Evolutionary conservation across 2,329 filamentous ascomycete species (phyloP).

Genomic region (Teratosphaeria viscida): DNA sequence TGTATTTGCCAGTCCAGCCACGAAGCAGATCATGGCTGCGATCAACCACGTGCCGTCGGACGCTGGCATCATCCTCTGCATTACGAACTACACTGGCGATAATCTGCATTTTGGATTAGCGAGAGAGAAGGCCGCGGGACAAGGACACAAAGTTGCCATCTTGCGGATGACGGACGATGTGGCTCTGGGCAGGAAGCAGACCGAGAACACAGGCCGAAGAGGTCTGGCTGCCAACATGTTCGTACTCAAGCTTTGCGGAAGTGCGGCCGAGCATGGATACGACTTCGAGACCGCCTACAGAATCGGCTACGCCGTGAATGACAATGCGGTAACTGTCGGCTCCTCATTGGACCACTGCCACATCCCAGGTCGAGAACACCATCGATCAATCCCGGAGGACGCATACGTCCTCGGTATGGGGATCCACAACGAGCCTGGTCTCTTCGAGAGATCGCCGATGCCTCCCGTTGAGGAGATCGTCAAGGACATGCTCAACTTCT

Average conservation of each 20-base stretch:
- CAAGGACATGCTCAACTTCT: constrained; percentile 38
- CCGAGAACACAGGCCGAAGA: constrained; percentile 38
- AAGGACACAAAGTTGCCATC: constrained; percentile 36
- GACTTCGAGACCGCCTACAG: constrained; percentile 35
- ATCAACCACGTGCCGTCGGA: constrained; percentile 37
- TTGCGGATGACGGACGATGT: constrained; percentile 42
- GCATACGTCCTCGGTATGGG: constrained; percentile 36
- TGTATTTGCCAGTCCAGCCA: constrained; percentile 38
- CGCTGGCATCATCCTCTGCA: constrained; percentile 37
- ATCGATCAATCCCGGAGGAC: constrained; percentile 31
- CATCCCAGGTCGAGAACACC: constrained; percentile 38
- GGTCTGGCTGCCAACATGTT: constrained; percentile 39
- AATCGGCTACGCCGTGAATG: constrained; percentile 35
- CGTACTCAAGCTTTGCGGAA: constrained; percentile 39
- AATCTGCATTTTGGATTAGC: constrained; percentile 41
- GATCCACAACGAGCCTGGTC: constrained; percentile 42
- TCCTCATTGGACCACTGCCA: constrained; percentile 44
- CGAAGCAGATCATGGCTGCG: constrained; percentile 41
- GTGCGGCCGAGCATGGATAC: constrained; percentile 35
- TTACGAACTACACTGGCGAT: constrained; percentile 42
- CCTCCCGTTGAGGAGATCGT: constrained; percentile 40
- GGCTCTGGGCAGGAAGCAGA: constrained; percentile 38
- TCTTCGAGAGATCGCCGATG: constrained; percentile 36
- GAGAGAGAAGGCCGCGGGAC: constrained; percentile 35
- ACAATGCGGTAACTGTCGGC: constrained; percentile 40